phyloP scores from a whole-genome alignment of 2,329 filamentous ascomycete species.

The Fusarium luffae region DNA sequence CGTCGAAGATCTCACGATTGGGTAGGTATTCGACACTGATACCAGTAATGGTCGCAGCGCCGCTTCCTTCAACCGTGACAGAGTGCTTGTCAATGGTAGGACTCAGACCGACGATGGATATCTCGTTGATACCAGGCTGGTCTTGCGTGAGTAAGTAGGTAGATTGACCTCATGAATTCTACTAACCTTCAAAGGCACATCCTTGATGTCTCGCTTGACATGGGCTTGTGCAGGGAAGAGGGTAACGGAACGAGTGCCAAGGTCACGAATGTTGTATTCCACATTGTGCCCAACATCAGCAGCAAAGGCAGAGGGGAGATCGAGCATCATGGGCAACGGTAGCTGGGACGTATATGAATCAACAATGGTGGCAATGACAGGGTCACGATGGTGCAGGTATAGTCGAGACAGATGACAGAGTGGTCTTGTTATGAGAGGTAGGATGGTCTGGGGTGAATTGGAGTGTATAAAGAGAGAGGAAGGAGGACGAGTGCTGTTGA shows the following conservation, averaged over 20 bases:
- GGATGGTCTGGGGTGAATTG: neutral
- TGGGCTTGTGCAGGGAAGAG: conserved; percentile 72
- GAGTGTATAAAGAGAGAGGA: neutral
- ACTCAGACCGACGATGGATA: conserved; percentile 66
- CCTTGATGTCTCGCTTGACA: conserved; percentile 68
- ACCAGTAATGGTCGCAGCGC: conserved; percentile 67
- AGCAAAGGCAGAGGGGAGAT: neutral
- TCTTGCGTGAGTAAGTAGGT: neutral
- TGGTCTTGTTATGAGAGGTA: neutral
- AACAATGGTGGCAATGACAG: neutral
- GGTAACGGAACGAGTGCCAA: conserved; percentile 70
- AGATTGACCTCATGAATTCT: neutral
- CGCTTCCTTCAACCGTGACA: conserved; percentile 69
- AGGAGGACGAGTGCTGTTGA: conserved; percentile 11
- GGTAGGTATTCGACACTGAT: conserved; percentile 69
- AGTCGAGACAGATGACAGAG: neutral
- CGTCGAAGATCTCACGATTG: conserved; percentile 65
- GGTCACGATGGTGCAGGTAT: neutral
- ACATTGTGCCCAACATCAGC: conserved; percentile 57
- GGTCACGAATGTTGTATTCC: conserved; percentile 66
- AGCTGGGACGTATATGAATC: neutral
- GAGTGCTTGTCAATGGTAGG: conserved; percentile 67
- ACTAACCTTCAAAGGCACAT: conserved; percentile 53
- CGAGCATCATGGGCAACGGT: neutral
- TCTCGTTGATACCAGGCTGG: conserved; percentile 66